Base-by-base conservation (phyloP, 805 yeast genomes). In the Zygosaccharomyces siamensis region DNA sequence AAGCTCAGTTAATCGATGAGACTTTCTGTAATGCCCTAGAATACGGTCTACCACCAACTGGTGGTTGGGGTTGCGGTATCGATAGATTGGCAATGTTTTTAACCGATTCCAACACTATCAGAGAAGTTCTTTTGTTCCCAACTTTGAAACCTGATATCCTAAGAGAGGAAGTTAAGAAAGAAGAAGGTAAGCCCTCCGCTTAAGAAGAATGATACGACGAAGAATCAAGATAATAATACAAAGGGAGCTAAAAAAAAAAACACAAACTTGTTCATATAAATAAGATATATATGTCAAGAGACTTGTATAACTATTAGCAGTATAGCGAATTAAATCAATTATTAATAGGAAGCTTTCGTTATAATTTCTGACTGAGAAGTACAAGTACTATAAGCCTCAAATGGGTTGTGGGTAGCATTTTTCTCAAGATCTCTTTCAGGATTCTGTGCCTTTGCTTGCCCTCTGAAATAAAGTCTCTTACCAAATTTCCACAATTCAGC, bases 1-100 rank as follows among this genome's bases (percentile, higher is more conserved):
- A 93, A 76, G 99, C 97, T 54, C 98, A 92, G 77, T 68, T 89
- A 71, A 79, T 93, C 56, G 99, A 92, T 71, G 99, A 92, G 76
- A 85, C 87, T 56, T 92, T 92, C 90, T 86, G 95, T 78, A 87
- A 90, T 63, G 97, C 99, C 59, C 80, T 92, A 65, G 99, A 92
- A 76, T 92, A 89, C 72, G 99, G 98, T 73, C 80, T 92, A 65
- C 99, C 99, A 52, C 99, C 99, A 64, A 93, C 98, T 61, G 98
- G 95, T 71, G 99, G 99, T 61, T 92, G 98, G 98, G 99, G 99
- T 62, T 85, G 96, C 75, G 99, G 99, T 80, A 90, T 92, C 60
- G 99, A 92, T 74, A 86, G 99, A 78, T 70, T 92, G 67, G 89
- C 97, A 66, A 92, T 92, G 99, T 93, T 93, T 78, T 81, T 93